Percentiles rank a stretch among this genome's conserved stretches.
phyloP scores from a whole-genome alignment of 257 asterid species.

The Ocimum tenuiflorum region DNA sequence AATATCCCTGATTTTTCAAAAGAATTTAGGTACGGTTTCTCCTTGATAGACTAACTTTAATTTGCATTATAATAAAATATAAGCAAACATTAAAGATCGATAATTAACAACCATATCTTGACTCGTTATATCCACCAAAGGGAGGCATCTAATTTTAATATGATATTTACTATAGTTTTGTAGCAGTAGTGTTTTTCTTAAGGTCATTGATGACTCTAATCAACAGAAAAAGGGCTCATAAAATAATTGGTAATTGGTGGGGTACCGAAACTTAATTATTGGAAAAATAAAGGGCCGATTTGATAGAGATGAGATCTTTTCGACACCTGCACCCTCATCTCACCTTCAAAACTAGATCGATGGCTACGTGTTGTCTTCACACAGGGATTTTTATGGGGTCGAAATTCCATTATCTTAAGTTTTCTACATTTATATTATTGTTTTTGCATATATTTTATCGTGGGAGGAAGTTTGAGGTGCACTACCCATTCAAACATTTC shows the following conservation, averaged over 20 bases:
- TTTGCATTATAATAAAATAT: not conserved
- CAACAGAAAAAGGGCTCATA: constrained; percentile 34
- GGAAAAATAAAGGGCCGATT: constrained; percentile 25
- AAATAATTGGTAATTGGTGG: too few species aligned
- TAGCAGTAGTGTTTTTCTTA: constrained; percentile 21
- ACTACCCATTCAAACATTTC: constrained; percentile 7
- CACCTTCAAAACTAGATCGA: constrained; percentile 15
- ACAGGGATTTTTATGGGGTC: constrained; percentile 14
- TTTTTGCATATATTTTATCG: not conserved
- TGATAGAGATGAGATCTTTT: constrained; percentile 25
- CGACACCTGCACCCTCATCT: constrained; percentile 27
- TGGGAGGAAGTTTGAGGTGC: constrained; percentile 13
- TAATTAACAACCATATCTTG: constrained; percentile 47
- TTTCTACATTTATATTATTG: not conserved
- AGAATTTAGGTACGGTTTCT: constrained; percentile 18
- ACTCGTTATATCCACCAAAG: constrained; percentile 10
- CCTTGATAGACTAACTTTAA: not conserved
- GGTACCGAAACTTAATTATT: too few species aligned
- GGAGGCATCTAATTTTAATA: not conserved
- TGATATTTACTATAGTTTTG: not conserved
- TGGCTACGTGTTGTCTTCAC: constrained; percentile 24
- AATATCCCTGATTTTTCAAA: not conserved
- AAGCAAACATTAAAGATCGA: constrained; percentile 26
- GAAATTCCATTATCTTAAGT: constrained; percentile 8
- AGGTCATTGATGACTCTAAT: constrained; percentile 69